Base-by-base conservation (phyloP, 139 green algal species). In the Chlorella sp. region DNA sequence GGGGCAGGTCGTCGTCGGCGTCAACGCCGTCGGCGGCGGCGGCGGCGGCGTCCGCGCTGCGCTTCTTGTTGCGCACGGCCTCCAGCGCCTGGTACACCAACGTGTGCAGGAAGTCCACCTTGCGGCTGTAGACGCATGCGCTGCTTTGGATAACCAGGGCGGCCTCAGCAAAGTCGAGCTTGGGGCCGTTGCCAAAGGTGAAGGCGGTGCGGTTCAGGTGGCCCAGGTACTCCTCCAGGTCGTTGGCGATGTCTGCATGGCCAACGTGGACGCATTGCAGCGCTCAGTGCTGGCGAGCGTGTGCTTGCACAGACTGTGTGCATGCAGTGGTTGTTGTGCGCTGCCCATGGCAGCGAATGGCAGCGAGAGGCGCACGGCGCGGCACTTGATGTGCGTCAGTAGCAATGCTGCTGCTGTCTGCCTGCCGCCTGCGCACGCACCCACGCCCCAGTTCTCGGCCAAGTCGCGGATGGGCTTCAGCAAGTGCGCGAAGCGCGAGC, bases 211-310 rank as follows among this genome's bases (percentile, higher is more conserved):
- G 35, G 31, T 77, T 90, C 1, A 96, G 77, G 49, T 89, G 88
- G 1, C 89, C 85, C 61, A 97, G 70, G 76, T 97, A 97, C 26
- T 94, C 91, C 72, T 94, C 89, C 5, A 97, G 82, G 74, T 97
- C 91, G 22, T 72, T 80, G 2, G 91, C 91, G 3, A 97, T 85
- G 77, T 97, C 89, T 72, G 67, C 30, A 64, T 62, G 27, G 29
- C 5, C 17, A 34, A 72, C 29, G n/a, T n/a, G n/a, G n/a, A n/a
- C n/a, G n/a, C n/a, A n/a, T n/a, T n/a, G n/a, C n/a, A n/a, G n/a
- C n/a, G n/a, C n/a, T n/a, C n/a, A n/a, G n/a, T n/a, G n/a, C n/a
- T n/a, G n/a, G n/a, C n/a, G n/a, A n/a, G n/a, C n/a, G n/a, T n/a
- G n/a, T n/a, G n/a, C n/a, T n/a, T n/a, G n/a, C n/a, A n/a, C n/a